Percentiles rank a stretch among this genome's conserved stretches.
These are phyloP conservation scores for Brettanomyces custersianus DNA, from an alignment of 805 yeast species.

Conservation along the genomic window DNA sequence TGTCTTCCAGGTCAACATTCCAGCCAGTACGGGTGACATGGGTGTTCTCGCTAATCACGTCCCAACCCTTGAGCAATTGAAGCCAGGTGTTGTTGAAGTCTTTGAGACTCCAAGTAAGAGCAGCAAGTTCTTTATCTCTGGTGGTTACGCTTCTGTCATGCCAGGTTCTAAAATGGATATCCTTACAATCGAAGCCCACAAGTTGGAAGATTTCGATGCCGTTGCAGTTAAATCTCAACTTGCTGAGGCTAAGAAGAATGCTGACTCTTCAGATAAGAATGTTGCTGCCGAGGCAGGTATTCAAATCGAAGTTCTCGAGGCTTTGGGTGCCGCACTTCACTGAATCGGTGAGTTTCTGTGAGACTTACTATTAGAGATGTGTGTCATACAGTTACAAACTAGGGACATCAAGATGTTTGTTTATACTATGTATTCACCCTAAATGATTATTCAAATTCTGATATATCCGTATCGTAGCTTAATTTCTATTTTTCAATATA, in stretches of 20 bases:
- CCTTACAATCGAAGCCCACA: slow-evolving; percentile 92
- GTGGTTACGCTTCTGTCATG: slow-evolving; percentile 94
- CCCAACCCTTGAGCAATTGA: slow-evolving; percentile 91
- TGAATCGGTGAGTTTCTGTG: too few species aligned
- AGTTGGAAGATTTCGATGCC: slow-evolving; percentile 76
- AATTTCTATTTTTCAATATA: too few species aligned
- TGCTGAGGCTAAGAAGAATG: slow-evolving; percentile 91
- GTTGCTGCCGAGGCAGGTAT: slow-evolving; percentile 92
- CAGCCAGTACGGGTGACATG: slow-evolving; percentile 90
- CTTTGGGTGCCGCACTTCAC: slow-evolving; percentile 63
- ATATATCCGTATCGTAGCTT: too few species aligned
- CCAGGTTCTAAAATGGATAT: slow-evolving; percentile 88
- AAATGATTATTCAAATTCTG: not conserved
- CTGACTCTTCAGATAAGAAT: slow-evolving; percentile 72
- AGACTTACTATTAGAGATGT: not conserved
- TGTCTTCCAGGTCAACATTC: slow-evolving; percentile 78
- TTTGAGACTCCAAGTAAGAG: slow-evolving; percentile 67
- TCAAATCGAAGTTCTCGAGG: slow-evolving; percentile 94
- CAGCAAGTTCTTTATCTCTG: slow-evolving; percentile 81
- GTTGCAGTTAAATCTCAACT: slow-evolving; percentile 72
- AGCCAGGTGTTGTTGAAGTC: slow-evolving; percentile 92
- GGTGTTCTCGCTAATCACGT: slow-evolving; percentile 98
- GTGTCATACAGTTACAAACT: not conserved
- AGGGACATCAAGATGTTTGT: too few species aligned
- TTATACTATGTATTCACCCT: slow-evolving; percentile 1